Percentiles rank a stretch among this genome's conserved stretches.
phyloP scores from a whole-genome alignment of 805 yeast genomes.

The Metschnikowia cerradonensis region DNA sequence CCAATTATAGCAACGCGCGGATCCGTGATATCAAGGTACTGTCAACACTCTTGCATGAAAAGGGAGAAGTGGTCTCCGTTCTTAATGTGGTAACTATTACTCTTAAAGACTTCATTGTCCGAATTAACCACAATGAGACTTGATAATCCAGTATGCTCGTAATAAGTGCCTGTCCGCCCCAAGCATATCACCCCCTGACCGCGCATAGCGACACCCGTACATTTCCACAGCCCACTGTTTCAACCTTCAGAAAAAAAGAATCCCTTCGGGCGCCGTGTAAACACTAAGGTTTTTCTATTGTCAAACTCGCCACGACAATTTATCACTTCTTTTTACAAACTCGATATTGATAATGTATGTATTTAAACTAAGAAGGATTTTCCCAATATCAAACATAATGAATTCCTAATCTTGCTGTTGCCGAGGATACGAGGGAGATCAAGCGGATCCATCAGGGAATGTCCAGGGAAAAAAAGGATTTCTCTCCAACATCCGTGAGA shows the following conservation, averaged over 20 bases:
- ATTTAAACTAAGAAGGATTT: background rate
- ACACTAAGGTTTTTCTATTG: conserved; percentile 6
- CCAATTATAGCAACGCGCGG: conserved; percentile 3
- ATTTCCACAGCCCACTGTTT: conserved; percentile 14
- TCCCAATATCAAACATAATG: background rate
- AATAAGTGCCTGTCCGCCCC: background rate
- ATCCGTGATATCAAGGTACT: background rate
- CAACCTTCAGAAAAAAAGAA: conserved; percentile 13
- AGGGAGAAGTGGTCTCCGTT: background rate
- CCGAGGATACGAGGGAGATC: background rate
- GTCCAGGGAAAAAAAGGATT: too few relatives aligned
- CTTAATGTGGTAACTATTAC: background rate
- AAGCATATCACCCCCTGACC: conserved; percentile 12
- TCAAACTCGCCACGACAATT: background rate
- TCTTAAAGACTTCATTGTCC: background rate
- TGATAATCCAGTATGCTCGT: background rate
- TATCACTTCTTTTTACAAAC: conserved; percentile 1
- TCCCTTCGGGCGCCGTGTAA: conserved; percentile 5
- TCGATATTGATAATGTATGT: conserved; percentile 1
- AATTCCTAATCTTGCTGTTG: background rate
- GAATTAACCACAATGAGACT: background rate
- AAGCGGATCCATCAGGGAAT: background rate
- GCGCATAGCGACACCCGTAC: conserved; percentile 15
- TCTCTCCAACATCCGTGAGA: background rate
- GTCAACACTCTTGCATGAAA: background rate